A percentile compares a stretch with the other conserved stretches of the same genome.
Evolutionary conservation across 2,329 filamentous ascomycete genomes (phyloP).

Genomic region (Cladosporium sp.): DNA sequence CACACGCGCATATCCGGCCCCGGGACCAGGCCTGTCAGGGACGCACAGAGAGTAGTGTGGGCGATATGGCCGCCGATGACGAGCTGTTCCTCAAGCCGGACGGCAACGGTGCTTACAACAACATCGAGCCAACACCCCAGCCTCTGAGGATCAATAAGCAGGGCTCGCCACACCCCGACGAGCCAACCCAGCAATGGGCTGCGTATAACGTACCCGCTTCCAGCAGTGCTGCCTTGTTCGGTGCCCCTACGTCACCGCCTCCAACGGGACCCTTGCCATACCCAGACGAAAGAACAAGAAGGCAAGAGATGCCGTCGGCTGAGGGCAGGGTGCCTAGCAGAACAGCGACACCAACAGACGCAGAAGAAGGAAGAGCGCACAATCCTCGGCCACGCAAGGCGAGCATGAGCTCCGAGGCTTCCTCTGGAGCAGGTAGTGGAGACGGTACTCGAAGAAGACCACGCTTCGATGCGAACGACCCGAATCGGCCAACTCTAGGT

Average conservation of each 20-base stretch:
- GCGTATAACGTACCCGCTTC: constrained; percentile 29
- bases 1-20: neutral
- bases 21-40: neutral
- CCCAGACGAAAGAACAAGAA: constrained; percentile 25
- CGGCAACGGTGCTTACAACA: constrained; percentile 9
- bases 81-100: constrained; percentile 19
- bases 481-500: constrained; percentile 44
- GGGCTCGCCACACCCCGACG: constrained; percentile 14
- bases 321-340: constrained; percentile 19
- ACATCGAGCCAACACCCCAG: constrained; percentile 20
- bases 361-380: constrained; percentile 23
- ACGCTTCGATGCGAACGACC: constrained; percentile 46
- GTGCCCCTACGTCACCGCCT: constrained; percentile 29
- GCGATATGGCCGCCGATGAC: constrained; percentile 14
- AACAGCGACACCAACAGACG: constrained; percentile 24
- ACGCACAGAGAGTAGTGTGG: neutral
- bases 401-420: constrained; percentile 29
- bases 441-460: constrained; percentile 28
- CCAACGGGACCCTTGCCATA: constrained; percentile 29
- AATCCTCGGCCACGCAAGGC: constrained; percentile 18
- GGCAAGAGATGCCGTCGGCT: constrained; percentile 15
- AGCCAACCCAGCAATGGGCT: constrained; percentile 31
- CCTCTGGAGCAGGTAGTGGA: constrained; percentile 22
- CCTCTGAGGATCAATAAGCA: constrained; percentile 31
- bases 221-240: constrained; percentile 24